Evolutionary conservation across 306 rosid species (phyloP), one percentile per base, ranked within the genome.

Genomic region (Vicia faba): DNA sequence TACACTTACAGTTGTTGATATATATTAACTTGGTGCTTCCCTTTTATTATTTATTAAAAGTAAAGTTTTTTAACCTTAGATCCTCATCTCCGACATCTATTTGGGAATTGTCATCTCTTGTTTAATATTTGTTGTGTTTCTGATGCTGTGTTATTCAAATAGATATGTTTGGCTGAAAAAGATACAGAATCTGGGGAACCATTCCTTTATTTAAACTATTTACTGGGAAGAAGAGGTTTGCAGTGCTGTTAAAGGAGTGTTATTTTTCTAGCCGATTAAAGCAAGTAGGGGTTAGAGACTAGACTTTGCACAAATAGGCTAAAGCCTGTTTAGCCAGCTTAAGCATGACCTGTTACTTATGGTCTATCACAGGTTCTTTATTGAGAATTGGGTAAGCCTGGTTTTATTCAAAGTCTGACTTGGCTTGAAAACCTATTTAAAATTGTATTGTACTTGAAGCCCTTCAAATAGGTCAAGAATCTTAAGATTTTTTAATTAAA

Each of bases 21-120:
- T 64, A 63, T 63, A 68, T 54, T 15, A 33, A 13, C 25, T 23
- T 65, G 7, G 51, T 23, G 54, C 48, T 55, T 64, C 62, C 69
- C 25, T 11, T 51, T 51, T 72, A 31, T 31, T 31, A 5, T 72
- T 63, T 12, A 19, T 57, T 31, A 31, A 31, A 44, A 54, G 38
- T n/a, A 54, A 15, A 15, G 5, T 8, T 13, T 40, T 63, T 14
- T 53, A 62, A 64, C 64, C 38, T 8, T 63, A 19, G 68, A 14
- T 45, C n/a, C 15, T 46, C 51, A 35, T 58, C 64, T 60, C 68
- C 46, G 69, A n/a, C 50, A 16, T 25, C 38, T 14, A 14, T 49
- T 49, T 68, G 45, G 14, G 64, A 50, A 41, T 75, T 62, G 40
- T 61, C 3, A 20, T 51, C 70, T 40, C 43, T 8, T 68, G 64